Evolutionary conservation across 139 green algal species (phyloP), one percentile per base, ranked within the genome.

Genomic region (Picochlorum sp.): DNA sequence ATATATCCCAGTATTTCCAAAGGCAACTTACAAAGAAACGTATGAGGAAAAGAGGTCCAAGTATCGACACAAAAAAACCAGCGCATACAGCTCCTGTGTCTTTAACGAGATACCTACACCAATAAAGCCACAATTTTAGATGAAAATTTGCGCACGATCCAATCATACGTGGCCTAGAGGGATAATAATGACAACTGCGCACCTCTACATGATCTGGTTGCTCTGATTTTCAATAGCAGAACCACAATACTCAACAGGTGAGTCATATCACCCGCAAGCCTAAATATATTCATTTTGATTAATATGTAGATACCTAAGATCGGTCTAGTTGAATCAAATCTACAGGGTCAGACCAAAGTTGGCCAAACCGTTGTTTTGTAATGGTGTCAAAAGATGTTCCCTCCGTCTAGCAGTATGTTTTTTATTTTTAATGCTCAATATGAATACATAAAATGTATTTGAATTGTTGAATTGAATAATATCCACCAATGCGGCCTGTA

Each of bases 51-150:
- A 94, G 7, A 98, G 63, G 65, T 99, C 93, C 32, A 99, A 68
- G 67, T 99, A 99, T 41, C 93, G 80, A 6, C 78, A 92, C 10
- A 91, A 43, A 53, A 99, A 99, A 3, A 99, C 94, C 3, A 97
- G 55, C 0, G 74, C 68, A 64, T 99, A 99, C 20, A 98, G 77
- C 74, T 97, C 90, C 67, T 98, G 93, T 1, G 93, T 99, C 64
- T 91, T 93, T 9, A 96, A 66, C 4, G 93, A 98, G 8, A 99
- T 83, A 24, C 93, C 91, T 96, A 79, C 59, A 45, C 26, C 26
- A 9, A 47, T 8, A 53, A 29, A 55, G 22, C 53, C 24, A 68
- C 12, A 61, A 16, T 10, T 35, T 33, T 55, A 12, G 31, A 41
- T 31, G 7, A 40, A 64, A 0, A 9, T 64, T 18, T 26, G 1